Base-by-base conservation (phyloP, 257 asterid genomes). In the Coffea eugenioides region DNA sequence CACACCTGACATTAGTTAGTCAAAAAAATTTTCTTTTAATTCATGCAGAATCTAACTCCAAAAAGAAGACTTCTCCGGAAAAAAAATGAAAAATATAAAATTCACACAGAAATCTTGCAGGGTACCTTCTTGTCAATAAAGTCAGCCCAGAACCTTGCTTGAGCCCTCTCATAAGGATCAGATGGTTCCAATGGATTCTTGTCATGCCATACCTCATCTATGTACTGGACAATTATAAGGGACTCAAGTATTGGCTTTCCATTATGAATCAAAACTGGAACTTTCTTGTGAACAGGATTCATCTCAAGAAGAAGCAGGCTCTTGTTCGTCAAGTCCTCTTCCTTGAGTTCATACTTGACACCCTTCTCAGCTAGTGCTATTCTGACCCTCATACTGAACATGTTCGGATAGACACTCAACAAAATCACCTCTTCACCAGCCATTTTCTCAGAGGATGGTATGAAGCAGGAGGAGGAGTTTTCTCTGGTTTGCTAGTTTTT, bases 171-270 rank as follows among this genome's bases (percentile, higher is more conserved):
- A 16, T 51, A 68, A 68, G 82, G 82, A 62, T 79, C 71, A 23
- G 56, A 73, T 9, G 82, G 78, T 6, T 72, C 2, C 67, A 79
- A 43, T 12, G 82, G 61, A 11, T 36, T 41, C 34, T 68, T 52
- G 16, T 23, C 59, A 69, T 70, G 85, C 97, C 93, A 90, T 27
- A 84, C 86, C 68, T 86, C 88, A 65, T 89, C 97, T 20, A 91
- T 86, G 83, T 90, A 91, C 75, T 87, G 84, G 43, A 91, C 87
- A 57, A 84, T 88, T 15, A 86, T 48, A 71, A 83, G 89, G 2
- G 94, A 91, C 81, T 91, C 97, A 34, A 88, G 86, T 31, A 91
- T 67, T 56, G 91, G 88, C 12, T 90, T 91, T 1, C 90, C 89
- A n/a, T 85, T 87, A 77, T 90, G 93, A 75, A 89, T 84, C 69